Conservation (phyloP, 495 filamentous ascomycete genomes). For the Platismatia glauca region DNA sequence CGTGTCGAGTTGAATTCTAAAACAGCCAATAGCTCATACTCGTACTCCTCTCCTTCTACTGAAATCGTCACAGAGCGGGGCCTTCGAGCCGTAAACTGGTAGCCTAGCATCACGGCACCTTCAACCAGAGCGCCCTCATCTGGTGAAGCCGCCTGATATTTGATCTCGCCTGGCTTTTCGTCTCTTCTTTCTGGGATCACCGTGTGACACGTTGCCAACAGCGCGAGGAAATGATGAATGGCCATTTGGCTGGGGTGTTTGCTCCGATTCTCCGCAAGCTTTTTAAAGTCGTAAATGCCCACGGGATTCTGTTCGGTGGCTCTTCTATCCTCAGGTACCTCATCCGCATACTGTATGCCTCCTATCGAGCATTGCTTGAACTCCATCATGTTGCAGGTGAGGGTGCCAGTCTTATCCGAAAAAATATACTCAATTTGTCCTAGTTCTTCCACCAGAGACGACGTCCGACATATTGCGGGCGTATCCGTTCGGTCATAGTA, state of each 20-base stretch:
- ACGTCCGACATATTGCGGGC: slow-evolving; percentile 90
- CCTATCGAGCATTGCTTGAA: slow-evolving; percentile 91
- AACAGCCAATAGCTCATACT: slow-evolving; percentile 90
- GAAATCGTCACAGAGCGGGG: slow-evolving; percentile 76
- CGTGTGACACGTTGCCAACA: slow-evolving; percentile 90
- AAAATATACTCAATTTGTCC: slow-evolving; percentile 99
- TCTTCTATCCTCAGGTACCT: slow-evolving; percentile 83
- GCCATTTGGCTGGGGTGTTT: slow-evolving; percentile 55
- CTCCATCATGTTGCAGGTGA: slow-evolving; percentile 99
- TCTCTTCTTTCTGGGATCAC: slow-evolving; percentile 87
- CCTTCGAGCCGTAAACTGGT: slow-evolving; percentile 82
- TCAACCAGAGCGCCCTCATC: slow-evolving; percentile 96
- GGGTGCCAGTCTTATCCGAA: slow-evolving; percentile 97
- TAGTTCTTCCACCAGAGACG: slow-evolving; percentile 91
- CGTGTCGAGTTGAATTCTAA: slow-evolving; percentile 98
- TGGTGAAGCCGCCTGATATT: slow-evolving; percentile 95
- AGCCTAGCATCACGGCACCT: slow-evolving; percentile 77
- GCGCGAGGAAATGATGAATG: slow-evolving; percentile 83
- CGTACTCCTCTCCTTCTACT: slow-evolving; percentile 57
- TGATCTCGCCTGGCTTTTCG: slow-evolving; percentile 69
- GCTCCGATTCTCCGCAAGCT: slow-evolving; percentile 62
- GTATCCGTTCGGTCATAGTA: slow-evolving; percentile 96
- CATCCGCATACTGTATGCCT: slow-evolving; percentile 89
- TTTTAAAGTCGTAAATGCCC: slow-evolving; percentile 83
- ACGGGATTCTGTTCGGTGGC: slow-evolving; percentile 63